phyloP scores from a whole-genome alignment of 495 filamentous ascomycete species.

The Podospora bellae-mahoneyi region DNA sequence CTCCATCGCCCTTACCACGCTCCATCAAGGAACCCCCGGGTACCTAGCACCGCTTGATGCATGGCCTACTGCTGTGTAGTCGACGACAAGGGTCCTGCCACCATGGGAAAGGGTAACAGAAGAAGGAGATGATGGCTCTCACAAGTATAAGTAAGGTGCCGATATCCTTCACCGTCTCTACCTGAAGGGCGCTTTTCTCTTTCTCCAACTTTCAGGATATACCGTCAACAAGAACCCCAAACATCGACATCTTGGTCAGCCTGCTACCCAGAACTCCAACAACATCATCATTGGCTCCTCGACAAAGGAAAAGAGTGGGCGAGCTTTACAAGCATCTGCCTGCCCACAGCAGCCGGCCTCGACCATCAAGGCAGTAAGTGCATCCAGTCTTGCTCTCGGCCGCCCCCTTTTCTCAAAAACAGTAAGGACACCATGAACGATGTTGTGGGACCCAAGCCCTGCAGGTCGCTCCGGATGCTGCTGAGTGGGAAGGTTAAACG shows the following conservation, averaged over 20 bases:
- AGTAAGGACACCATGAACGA: background rate
- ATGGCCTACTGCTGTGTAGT: constrained; percentile 11
- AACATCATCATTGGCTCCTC: background rate
- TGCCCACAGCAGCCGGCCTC: background rate
- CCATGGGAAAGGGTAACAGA: constrained; percentile 8
- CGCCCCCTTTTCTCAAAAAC: background rate
- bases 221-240: constrained; percentile 6
- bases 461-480: background rate
- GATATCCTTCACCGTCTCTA: constrained; percentile 16
- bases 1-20: constrained; percentile 3
- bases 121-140: constrained; percentile 2
- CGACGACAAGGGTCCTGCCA: constrained; percentile 12
- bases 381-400: background rate
- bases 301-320: background rate
- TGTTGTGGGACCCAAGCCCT: constrained; percentile 3
- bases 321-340: background rate
- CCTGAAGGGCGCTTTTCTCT: constrained; percentile 4
- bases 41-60: constrained; percentile 24
- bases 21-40: constrained; percentile 7
- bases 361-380: background rate
- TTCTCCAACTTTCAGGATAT: background rate
- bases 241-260: background rate
- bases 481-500: background rate
- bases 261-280: background rate
- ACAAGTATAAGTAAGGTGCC: constrained; percentile 26